Evolutionary conservation across 371 early-diverging fungal species (phyloP), one percentile per base, ranked within the genome.

Genomic region (Rhizomucor miehei): DNA sequence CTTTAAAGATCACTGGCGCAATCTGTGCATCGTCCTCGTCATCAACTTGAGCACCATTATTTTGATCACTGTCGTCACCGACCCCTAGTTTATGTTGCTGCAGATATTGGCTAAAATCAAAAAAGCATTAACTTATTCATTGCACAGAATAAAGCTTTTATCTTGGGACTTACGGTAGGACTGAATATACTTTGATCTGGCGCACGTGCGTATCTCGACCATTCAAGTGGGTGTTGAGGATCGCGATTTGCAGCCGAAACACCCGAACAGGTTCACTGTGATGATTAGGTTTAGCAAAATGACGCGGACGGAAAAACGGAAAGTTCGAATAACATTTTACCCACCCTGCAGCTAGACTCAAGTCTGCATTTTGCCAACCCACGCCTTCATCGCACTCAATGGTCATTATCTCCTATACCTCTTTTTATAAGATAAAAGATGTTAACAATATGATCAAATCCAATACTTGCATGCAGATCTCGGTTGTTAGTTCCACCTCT

Each of bases 121-220:
- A 29, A 29, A 29, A 29, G n/a, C n/a, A n/a, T n/a, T n/a, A n/a
- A n/a, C n/a, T n/a, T n/a, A n/a, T n/a, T n/a, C n/a, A n/a, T n/a
- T n/a, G n/a, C n/a, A n/a, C n/a, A n/a, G n/a, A n/a, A n/a, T n/a
- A n/a, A n/a, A n/a, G n/a, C n/a, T 29, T 29, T 29, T 29, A 29
- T 29, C 29, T 29, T 29, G 3, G 3, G 29, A 29, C 79, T 62
- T 79, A 86, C 72, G 71, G 60, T 20, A 71, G 71, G 3, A 87
- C 75, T 0, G 82, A 77, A 45, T 77, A 83, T 0, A 93, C 66
- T 57, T 88, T 91, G 21, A 92, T 52, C 53, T 86, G 86, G 35
- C 97, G 82, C 19, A 98, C 74, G 54, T 94, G 94, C 0, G 93
- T 91, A 65, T 98, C 97, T 52, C 89, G 84, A 40, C 98, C 98